A percentile compares a stretch with the other conserved stretches of the same genome.
Conservation (phyloP, 176 grass and related monocot genomes). For the Coix lacrymajobi region DNA sequence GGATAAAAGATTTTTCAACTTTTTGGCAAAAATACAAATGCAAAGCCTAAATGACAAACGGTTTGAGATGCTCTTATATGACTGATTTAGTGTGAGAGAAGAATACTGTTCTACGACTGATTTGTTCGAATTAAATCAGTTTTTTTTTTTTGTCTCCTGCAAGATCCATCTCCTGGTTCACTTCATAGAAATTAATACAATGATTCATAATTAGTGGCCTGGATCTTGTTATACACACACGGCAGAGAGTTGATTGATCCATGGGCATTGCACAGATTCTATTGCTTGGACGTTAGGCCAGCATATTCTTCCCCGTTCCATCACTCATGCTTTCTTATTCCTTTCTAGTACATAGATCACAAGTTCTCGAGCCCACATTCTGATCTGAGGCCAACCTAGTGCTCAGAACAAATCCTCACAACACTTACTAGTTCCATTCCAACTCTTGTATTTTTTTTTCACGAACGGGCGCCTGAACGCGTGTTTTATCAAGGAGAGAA, state of each 20-base stretch:
- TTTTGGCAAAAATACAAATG: no score
- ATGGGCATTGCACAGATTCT: conserved; percentile 12
- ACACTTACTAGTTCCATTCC: not conserved
- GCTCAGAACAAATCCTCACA: not conserved
- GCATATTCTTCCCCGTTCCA: conserved; percentile 46
- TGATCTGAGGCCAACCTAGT: not conserved
- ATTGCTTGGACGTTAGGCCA: conserved; percentile 26
- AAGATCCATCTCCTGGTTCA: not conserved
- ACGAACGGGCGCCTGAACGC: not conserved
- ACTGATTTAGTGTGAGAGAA: no score
- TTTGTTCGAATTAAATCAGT: no score
- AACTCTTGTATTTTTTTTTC: not conserved
- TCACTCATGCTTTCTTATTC: conserved; percentile 5
- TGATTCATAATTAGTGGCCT: not conserved
- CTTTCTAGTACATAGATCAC: not conserved
- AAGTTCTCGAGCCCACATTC: not conserved
- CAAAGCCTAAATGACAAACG: no score
- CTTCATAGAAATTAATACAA: not conserved
- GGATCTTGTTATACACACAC: not conserved
- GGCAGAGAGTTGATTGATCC: not conserved
- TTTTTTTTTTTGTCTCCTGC: no score
- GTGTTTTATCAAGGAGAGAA: not conserved
- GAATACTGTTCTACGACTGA: no score
- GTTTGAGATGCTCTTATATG: no score
- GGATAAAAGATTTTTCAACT: no score